A percentile compares a stretch with the other conserved stretches of the same genome.
phyloP scores from a whole-genome alignment of 495 filamentous ascomycete species.

The Penicillium malachiteum region DNA sequence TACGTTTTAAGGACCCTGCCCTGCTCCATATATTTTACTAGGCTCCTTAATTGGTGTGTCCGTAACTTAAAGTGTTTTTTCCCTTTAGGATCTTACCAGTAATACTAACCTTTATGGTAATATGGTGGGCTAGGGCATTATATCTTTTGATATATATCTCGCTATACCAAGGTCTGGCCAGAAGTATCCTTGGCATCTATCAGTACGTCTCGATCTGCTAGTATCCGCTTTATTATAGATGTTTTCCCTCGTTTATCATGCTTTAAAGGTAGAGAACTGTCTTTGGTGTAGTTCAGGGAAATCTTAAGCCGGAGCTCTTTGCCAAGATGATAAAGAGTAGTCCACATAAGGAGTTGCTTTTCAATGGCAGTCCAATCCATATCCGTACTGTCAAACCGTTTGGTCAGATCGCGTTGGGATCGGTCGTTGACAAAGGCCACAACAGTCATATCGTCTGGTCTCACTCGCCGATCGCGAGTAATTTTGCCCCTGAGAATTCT shows the following conservation, averaged over 20 bases:
- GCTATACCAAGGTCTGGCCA: background rate
- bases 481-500: background rate
- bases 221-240: background rate
- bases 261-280: background rate
- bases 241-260: constrained; percentile 1
- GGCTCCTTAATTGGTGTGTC: constrained; percentile 10
- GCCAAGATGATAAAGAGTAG: constrained; percentile 4
- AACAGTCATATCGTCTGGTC: constrained; percentile 18
- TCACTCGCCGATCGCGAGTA: constrained; percentile 6
- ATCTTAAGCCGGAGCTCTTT: constrained; percentile 13
- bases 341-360: constrained; percentile 20
- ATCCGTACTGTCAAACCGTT: constrained; percentile 18
- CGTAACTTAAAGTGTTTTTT: constrained; percentile 13
- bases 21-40: constrained; percentile 10
- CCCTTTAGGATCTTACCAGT: constrained; percentile 20
- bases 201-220: background rate
- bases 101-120: constrained; percentile 22
- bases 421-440: constrained; percentile 23
- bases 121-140: constrained; percentile 21
- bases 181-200: background rate
- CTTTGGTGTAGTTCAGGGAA: constrained; percentile 11
- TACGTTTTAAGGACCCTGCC: constrained; percentile 3
- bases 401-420: constrained; percentile 20
- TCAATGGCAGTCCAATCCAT: constrained; percentile 22
- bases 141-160: background rate